Evolutionary conservation across 805 yeast species (phyloP), one percentile per base, ranked within the genome.

Genomic region (Barnettozyma californica): DNA sequence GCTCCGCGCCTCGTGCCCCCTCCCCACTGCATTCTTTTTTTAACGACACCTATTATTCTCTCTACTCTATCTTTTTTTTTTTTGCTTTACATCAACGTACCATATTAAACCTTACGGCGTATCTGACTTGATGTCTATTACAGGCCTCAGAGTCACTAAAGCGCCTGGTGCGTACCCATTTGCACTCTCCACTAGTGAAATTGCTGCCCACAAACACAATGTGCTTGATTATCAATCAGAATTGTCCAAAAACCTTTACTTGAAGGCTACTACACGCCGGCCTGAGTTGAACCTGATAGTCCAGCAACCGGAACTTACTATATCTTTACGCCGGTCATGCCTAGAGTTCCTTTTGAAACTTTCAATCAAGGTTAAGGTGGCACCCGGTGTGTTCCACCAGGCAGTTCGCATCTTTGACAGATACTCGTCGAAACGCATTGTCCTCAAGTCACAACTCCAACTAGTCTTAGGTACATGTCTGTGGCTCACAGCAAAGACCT

Each of bases 401-500:
- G 81, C 85, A 0, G 80, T 84, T 36, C 82, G 84, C 57, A 74
- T 91, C 46, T 86, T 92, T 52, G 99, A 92, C 65, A 78, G 97
- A 52, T 92, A 92, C 69, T 87, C 96, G 63, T 85, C 96, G 46
- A 85, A 83, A 58, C 75, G 98, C 57, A 81, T 90, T 8, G 94
- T 91, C 1, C 76, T 86, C 53, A 79, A 83, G 55, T 91, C 87
- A 49, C 98, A 91, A 67, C 83, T 88, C 52, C 97, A 91, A 66
- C 74, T 92, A 46, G 92, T 92, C 10, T 89, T 95, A 29, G 86
- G 95, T 52, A 88, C 96, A 5, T 88, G 96, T 52, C 70, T 92
- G 33, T 92, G 98, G 97, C 77, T 92, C 29, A 88, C 96, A 2
- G 83, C 96, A 23, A 92, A 92, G 65, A 75, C 83, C n/a, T 78